Base-by-base conservation (phyloP, 2,329 filamentous ascomycete genomes). In the Scedosporium boydii region DNA sequence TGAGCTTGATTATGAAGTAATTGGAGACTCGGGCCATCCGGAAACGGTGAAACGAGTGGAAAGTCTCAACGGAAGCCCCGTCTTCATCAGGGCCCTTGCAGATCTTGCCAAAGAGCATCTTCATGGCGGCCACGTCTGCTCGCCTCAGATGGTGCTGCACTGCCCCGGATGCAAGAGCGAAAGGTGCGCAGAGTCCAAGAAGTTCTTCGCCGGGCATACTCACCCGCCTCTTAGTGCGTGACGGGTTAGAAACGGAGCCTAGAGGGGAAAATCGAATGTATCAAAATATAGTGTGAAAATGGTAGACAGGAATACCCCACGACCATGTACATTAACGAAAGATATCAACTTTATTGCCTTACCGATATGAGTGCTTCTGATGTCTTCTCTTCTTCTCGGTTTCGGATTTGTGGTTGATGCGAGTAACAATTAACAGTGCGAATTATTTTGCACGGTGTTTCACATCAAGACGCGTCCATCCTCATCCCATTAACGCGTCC, bases 111-210 rank as follows among this genome's bases (percentile, higher is more conserved):
- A 89, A 70, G 75, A 80, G 16, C 96, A 99, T 77, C 76, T 99
- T 60, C 79, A 85, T 62, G 87, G 84, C 65, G 88, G 88, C 4
- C 68, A 78, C 9, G 71, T 78, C 9, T 93, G 90, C 73, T 96
- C 90, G 34, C 79, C 80, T 63, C 95, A 98, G 77, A 92, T 99
- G 90, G 86, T 86, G 7, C 77, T 99, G 68, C 86, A 95, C 68
- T 99, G 95, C 77, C 95, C 96, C 1, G 93, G 90, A 5, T 99
- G 95, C 77, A 93, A 86, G 75, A 98, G 90, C 71, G 91, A 96
- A 70, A 84, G 88, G 69, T 99, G 95, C 75, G 75, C 87, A 62
- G 91, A 93, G 75, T 87, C 87, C 60, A 89, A 89, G 75, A 84
- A 82, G 68, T 88, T 87, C 72, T 88, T 87, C 70, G 80, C 81